These are phyloP conservation scores for Termitomyces sp. DNA, from an alignment of 768 basidiomycete genomes.

Conservation along the genomic window DNA sequence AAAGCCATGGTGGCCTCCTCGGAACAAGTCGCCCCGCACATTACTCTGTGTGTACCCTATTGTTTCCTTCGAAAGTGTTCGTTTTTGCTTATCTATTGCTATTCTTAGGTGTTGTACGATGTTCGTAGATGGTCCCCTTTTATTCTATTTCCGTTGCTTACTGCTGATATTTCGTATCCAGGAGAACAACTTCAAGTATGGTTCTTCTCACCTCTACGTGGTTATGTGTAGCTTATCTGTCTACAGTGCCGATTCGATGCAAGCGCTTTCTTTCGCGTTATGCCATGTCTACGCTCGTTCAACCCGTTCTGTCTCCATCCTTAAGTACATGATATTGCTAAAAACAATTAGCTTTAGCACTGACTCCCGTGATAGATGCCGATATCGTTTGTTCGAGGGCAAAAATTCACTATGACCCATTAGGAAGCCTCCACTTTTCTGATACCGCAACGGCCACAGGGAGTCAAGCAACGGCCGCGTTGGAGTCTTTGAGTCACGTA, in stretches of 20 bases:
- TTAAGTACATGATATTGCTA: conserved; percentile 24
- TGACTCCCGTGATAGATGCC: conserved; percentile 43
- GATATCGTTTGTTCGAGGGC: conserved; percentile 69
- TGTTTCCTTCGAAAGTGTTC: neutral
- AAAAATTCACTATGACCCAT: conserved; percentile 60
- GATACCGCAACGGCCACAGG: conserved; percentile 33
- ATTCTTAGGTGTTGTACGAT: conserved; percentile 32
- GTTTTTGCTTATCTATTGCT: neutral
- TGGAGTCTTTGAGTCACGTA: conserved; percentile 43
- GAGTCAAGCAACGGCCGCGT: conserved; percentile 24
- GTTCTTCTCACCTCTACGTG: conserved; percentile 6
- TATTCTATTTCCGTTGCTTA: neutral
- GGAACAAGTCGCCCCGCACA: conserved; percentile 59
- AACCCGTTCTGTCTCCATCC: conserved; percentile 81
- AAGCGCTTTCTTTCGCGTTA: conserved; percentile 63
- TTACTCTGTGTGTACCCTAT: conserved; percentile 33
- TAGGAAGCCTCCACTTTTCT: conserved; percentile 33
- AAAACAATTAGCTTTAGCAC: neutral
- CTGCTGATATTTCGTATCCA: conserved; percentile 13
- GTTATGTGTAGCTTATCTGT: neutral
- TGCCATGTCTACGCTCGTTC: conserved; percentile 80
- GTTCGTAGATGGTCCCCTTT: conserved; percentile 20
- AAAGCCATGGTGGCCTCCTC: conserved; percentile 70
- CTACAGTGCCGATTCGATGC: conserved; percentile 57
- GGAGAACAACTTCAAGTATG: conserved; percentile 59